phyloP scores from a whole-genome alignment of 306 rosid genomes.

The Trifolium repens region DNA sequence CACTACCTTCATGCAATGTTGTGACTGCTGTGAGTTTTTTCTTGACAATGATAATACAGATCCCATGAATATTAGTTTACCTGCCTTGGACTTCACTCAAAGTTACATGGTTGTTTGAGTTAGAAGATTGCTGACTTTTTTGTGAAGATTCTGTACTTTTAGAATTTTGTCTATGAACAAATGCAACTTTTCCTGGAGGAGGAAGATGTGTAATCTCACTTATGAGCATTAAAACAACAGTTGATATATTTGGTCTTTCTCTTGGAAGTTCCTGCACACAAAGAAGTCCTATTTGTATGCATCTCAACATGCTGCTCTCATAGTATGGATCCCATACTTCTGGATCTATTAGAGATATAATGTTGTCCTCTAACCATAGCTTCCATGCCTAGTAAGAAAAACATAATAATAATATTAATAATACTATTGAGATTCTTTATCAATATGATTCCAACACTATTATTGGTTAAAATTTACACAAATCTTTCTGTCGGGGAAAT shows the following conservation, averaged over 20 bases:
- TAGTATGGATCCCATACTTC: conserved; percentile 37
- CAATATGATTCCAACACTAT: background rate
- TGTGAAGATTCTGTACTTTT: conserved; percentile 35
- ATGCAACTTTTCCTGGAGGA: conserved; percentile 45
- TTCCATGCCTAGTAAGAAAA: conserved; percentile 43
- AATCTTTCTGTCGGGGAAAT: background rate
- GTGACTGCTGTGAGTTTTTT: too few relatives aligned
- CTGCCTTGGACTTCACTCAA: conserved; percentile 44
- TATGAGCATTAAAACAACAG: conserved; percentile 46
- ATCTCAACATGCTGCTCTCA: conserved; percentile 42
- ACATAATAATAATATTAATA: background rate
- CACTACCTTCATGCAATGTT: background rate
- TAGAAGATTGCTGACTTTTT: conserved; percentile 38
- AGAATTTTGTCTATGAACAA: conserved; percentile 29
- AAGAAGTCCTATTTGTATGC: conserved; percentile 47
- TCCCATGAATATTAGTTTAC: background rate
- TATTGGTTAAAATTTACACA: background rate
- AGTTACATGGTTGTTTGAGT: conserved; percentile 48
- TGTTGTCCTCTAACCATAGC: conserved; percentile 39
- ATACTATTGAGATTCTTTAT: too few relatives aligned
- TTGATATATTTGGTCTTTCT: conserved; percentile 49
- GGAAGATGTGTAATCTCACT: conserved; percentile 52
- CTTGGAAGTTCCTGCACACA: conserved; percentile 48
- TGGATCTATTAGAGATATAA: conserved; percentile 37
- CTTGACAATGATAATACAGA: background rate